phyloP scores from a whole-genome alignment of 2,329 filamentous ascomycete species.

The Ophiobolus disseminans region DNA sequence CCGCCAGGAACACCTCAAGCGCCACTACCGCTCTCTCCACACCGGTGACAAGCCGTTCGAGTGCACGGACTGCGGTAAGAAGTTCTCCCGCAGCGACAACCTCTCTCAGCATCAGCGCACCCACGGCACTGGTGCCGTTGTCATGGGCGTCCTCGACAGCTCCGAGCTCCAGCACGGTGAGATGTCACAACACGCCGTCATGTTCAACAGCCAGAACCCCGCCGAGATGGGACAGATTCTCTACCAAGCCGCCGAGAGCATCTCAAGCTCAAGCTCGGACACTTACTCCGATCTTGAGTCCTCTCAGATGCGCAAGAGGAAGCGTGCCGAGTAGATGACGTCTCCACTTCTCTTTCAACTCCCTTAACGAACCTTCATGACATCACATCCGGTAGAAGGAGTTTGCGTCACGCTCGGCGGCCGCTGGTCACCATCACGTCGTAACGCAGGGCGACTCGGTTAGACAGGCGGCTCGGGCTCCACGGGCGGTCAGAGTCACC shows the following conservation, averaged over 20 bases:
- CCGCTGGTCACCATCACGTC: conserved; percentile 40
- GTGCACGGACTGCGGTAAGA: conserved; percentile 97
- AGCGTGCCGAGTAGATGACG: conserved; percentile 64
- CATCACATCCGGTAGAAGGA: conserved; percentile 39
- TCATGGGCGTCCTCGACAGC: conserved; percentile 86
- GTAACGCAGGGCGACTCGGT: conserved; percentile 40
- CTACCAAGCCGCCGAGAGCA: conserved; percentile 47
- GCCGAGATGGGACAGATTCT: conserved; percentile 48
- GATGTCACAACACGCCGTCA: conserved; percentile 40
- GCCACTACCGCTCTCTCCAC: conserved; percentile 97
- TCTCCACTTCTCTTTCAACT: conserved; percentile 31
- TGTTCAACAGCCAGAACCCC: conserved; percentile 47
- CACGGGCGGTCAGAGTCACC: conserved; percentile 26
- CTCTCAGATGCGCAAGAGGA: conserved; percentile 73
- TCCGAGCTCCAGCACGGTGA: conserved; percentile 63
- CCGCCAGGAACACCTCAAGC: conserved; percentile 97
- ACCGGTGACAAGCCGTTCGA: conserved; percentile 99
- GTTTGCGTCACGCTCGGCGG: conserved; percentile 31
- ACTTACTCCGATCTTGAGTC: conserved; percentile 50
- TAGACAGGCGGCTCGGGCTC: conserved; percentile 42
- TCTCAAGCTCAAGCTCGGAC: conserved; percentile 46
- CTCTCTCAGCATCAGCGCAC: conserved; percentile 94
- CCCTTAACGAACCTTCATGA: conserved; percentile 47
- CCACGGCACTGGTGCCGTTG: conserved; percentile 86
- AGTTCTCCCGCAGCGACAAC: conserved; percentile 98